These are phyloP conservation scores for Tylopilus plumbeoviolaceoides DNA, from an alignment of 768 basidiomycete genomes.

Conservation along the genomic window DNA sequence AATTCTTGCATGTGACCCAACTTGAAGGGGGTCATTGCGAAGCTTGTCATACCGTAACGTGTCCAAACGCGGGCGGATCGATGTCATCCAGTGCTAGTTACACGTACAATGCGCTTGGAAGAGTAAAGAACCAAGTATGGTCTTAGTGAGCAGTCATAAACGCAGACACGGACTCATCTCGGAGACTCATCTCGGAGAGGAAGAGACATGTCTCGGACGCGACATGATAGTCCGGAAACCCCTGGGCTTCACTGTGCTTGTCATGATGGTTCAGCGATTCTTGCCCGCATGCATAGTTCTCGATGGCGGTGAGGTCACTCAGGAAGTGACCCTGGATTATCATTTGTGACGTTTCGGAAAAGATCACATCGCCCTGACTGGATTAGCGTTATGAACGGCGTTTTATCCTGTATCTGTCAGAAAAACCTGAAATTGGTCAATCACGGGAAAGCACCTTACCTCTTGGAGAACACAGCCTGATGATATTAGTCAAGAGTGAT, in stretches of 20 bases:
- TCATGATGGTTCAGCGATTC: background rate
- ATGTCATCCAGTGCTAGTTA: background rate
- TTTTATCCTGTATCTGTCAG: background rate
- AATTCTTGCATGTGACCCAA: background rate
- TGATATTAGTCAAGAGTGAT: background rate
- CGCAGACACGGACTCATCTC: background rate
- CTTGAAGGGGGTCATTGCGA: background rate
- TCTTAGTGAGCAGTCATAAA: background rate
- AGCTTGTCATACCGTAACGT: background rate
- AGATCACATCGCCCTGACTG: background rate
- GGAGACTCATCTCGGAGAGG: too few species aligned
- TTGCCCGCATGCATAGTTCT: background rate
- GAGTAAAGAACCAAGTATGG: background rate
- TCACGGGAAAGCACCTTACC: background rate
- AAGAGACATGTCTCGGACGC: background rate
- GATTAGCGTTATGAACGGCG: background rate
- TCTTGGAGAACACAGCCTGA: background rate
- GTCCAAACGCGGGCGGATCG: background rate
- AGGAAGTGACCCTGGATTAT: background rate
- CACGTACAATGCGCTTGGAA: background rate
- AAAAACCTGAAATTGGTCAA: background rate
- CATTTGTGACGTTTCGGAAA: conserved; percentile 8
- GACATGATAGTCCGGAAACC: background rate
- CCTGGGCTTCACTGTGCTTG: background rate
- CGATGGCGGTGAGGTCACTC: background rate